Percentiles rank a stretch among this genome's conserved stretches.
phyloP scores from a whole-genome alignment of 768 basidiomycete species.

The Rhodotorula babjevae region DNA sequence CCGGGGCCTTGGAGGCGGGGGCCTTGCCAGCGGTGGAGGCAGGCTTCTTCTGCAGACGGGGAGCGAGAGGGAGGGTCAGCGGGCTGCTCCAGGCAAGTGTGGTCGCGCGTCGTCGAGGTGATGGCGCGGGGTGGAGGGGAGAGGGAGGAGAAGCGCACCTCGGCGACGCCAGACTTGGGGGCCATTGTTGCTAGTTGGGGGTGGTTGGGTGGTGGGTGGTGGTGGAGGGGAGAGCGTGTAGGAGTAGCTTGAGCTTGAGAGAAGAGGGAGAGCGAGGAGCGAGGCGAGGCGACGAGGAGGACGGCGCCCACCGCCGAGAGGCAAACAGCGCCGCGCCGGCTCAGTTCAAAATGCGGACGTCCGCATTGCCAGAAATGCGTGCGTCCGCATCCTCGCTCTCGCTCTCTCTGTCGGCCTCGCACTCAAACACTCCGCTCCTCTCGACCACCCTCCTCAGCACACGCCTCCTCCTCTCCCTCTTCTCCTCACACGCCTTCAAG shows the following conservation, averaged over 20 bases:
- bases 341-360: conserved; percentile 6
- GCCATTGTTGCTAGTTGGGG: conserved; percentile 15
- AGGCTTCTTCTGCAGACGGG: conserved; percentile 47
- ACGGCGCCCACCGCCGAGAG: neutral
- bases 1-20: conserved; percentile 41
- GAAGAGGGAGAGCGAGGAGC: neutral
- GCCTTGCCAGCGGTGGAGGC: conserved; percentile 57
- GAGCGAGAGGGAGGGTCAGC: neutral
- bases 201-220: neutral
- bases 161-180: conserved; percentile 35
- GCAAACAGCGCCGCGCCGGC: neutral
- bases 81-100: neutral
- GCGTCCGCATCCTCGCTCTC: conserved; percentile 1
- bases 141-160: conserved; percentile 11
- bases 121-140: neutral
- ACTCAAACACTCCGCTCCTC: neutral
- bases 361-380: neutral
- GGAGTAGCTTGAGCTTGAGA: neutral
- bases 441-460: neutral
- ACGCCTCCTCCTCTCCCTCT: neutral
- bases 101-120: neutral
- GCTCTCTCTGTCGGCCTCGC: neutral
- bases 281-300: neutral
- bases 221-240: neutral
- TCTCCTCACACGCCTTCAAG: neutral